A percentile compares a stretch with the other conserved stretches of the same genome.
phyloP scores from a whole-genome alignment of 2,329 filamentous ascomycete species.

The Talaromyces funiculosus region DNA sequence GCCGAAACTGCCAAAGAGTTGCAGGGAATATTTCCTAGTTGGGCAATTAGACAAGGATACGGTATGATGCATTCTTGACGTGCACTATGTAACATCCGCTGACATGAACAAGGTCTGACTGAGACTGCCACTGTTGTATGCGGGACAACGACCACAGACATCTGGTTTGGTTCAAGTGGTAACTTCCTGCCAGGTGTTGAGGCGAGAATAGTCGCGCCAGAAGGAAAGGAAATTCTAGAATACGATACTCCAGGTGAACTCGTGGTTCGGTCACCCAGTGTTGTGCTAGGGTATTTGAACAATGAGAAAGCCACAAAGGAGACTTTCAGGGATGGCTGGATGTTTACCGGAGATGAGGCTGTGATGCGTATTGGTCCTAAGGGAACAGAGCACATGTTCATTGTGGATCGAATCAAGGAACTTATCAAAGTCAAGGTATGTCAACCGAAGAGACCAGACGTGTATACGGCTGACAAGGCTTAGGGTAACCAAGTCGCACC shows the following conservation, averaged over 20 bases:
- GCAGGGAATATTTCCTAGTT: slow-evolving; percentile 55
- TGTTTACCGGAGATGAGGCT: slow-evolving; percentile 81
- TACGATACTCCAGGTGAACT: slow-evolving; percentile 76
- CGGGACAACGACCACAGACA: slow-evolving; percentile 53
- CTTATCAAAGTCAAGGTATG: slow-evolving; percentile 70
- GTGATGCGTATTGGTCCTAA: slow-evolving; percentile 58
- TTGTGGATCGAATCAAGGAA: slow-evolving; percentile 77
- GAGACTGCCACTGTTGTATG: slow-evolving; percentile 69
- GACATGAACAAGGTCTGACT: slow-evolving; percentile 55
- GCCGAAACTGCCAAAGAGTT: slow-evolving; percentile 65
- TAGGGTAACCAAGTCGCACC: slow-evolving; percentile 78
- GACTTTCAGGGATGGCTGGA: slow-evolving; percentile 74
- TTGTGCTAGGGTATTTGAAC: slow-evolving; percentile 78
- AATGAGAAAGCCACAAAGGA: slow-evolving; percentile 77
- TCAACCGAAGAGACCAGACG: not conserved
- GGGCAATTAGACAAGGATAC: slow-evolving; percentile 66
- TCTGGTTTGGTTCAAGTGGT: slow-evolving; percentile 67
- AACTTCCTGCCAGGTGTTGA: slow-evolving; percentile 60
- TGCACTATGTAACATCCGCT: not conserved
- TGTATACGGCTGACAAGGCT: slow-evolving; percentile 5
- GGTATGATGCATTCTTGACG: slow-evolving; percentile 37
- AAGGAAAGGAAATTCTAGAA: slow-evolving; percentile 64
- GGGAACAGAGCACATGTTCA: slow-evolving; percentile 74
- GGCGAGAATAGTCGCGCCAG: slow-evolving; percentile 60
- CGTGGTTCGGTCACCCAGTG: slow-evolving; percentile 67